A percentile compares a stretch with the other conserved stretches of the same genome.
These are phyloP conservation scores for Puccinia horiana DNA, from an alignment of 1,284 basidiomycete genomes.

Conservation along the genomic window DNA sequence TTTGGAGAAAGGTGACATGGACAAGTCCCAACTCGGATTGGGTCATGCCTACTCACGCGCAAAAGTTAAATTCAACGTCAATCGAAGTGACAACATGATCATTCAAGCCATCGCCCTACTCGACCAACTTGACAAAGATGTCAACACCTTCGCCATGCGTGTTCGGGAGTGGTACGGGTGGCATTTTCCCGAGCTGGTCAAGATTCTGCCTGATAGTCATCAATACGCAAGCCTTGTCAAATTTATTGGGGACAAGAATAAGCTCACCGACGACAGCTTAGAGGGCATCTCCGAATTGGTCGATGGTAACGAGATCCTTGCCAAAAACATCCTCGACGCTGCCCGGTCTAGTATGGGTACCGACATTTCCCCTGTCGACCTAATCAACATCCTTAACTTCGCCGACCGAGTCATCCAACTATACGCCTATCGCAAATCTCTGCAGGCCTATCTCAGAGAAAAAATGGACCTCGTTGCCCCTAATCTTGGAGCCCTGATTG, in stretches of 20 bases:
- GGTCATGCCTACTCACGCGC: constrained; percentile 97
- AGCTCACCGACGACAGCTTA: constrained; percentile 68
- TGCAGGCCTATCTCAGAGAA: constrained; percentile 85
- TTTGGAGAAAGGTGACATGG: constrained; percentile 83
- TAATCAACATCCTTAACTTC: constrained; percentile 93
- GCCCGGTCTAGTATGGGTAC: constrained; percentile 93
- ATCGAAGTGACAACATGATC: constrained; percentile 99
- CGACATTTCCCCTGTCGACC: constrained; percentile 86
- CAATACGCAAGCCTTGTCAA: constrained; percentile 85
- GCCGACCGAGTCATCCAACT: constrained; percentile 87
- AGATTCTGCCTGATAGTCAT: constrained; percentile 90
- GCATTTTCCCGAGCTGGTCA: constrained; percentile 97
- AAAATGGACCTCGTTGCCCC: constrained; percentile 99
- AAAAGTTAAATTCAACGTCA: constrained; percentile 99
- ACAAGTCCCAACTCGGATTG: constrained; percentile 90
- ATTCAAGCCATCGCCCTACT: constrained; percentile 98
- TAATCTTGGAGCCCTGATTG: constrained; percentile 88
- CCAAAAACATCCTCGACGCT: constrained; percentile 92
- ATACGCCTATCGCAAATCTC: constrained; percentile 88
- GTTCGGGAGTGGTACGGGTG: constrained; percentile 99
- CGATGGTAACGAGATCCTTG: constrained; percentile 81
- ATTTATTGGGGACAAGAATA: constrained; percentile 83
- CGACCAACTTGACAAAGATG: constrained; percentile 99
- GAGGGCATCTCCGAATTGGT: constrained; percentile 78
- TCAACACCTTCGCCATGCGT: constrained; percentile 98